phyloP scores from a whole-genome alignment of 2,329 filamentous ascomycete genomes.

The Rutstroemia sp. region DNA sequence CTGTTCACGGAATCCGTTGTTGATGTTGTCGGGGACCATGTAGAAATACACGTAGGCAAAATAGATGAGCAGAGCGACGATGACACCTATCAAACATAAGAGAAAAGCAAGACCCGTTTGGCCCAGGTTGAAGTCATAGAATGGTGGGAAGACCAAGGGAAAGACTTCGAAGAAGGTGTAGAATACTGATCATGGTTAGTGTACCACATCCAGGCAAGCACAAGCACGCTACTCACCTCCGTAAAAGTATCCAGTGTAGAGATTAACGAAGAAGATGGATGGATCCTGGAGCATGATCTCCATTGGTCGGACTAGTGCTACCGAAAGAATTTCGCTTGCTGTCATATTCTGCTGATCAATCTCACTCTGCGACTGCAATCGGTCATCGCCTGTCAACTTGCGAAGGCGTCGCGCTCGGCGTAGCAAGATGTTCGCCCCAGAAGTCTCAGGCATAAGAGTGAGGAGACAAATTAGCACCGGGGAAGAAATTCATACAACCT shows the following conservation, averaged over 20 bases:
- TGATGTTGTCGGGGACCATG: too few relatives aligned
- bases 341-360: constrained; percentile 52
- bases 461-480: constrained; percentile 56
- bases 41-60: too few relatives aligned
- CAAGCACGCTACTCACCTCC: background rate
- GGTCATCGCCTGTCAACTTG: constrained; percentile 41
- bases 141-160: constrained; percentile 2
- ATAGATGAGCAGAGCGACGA: too few relatives aligned
- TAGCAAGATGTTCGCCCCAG: constrained; percentile 49
- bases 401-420: constrained; percentile 55
- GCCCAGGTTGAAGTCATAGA: constrained; percentile 5
- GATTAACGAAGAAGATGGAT: constrained; percentile 50
- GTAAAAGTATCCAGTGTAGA: constrained; percentile 35
- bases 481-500: constrained; percentile 53
- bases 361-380: constrained; percentile 54
- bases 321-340: constrained; percentile 37
- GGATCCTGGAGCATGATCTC: constrained; percentile 11
- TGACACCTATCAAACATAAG: too few relatives aligned
- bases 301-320: constrained; percentile 13
- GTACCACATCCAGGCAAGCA: too few relatives aligned
- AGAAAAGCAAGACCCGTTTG: background rate
- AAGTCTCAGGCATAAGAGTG: constrained; percentile 58
- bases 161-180: constrained; percentile 11
- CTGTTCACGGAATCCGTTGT: too few relatives aligned
- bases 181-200: background rate